Conservation (phyloP, 2,329 filamentous ascomycete genomes). For the Fusarium sororula region DNA sequence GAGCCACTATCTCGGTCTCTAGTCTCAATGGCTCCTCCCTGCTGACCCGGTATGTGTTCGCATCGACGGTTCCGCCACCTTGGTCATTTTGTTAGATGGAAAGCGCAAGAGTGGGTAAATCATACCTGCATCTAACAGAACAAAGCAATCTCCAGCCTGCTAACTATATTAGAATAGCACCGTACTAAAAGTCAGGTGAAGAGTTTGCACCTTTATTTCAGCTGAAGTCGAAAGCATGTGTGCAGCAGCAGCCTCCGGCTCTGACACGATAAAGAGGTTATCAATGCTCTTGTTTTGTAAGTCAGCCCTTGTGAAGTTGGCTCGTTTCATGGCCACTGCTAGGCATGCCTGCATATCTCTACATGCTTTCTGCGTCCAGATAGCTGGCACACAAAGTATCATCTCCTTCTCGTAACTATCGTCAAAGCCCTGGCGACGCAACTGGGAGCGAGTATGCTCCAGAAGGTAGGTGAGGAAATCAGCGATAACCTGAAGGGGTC, state of each 20-base stretch:
- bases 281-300: not conserved
- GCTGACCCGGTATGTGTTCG: not conserved
- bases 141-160: not conserved
- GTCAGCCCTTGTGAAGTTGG: not conserved
- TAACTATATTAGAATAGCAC: no score
- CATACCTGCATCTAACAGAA: not conserved
- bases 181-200: no score
- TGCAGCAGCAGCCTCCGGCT: not conserved
- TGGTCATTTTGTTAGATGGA: fast-evolving
- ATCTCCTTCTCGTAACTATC: not conserved
- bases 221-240: not conserved
- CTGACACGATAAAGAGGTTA: not conserved
- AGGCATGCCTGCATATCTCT: not conserved
- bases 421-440: not conserved
- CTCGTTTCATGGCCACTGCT: not conserved
- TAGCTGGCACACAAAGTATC: not conserved
- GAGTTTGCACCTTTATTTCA: not conserved
- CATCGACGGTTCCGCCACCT: slow-evolving; percentile 4
- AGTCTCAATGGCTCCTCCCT: not conserved
- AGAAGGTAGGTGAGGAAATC: not conserved
- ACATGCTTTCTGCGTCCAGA: not conserved
- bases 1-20: not conserved
- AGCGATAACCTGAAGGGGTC: not conserved
- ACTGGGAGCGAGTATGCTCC: not conserved
- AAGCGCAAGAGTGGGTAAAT: not conserved